These are phyloP conservation scores for Lipomyces sp. DNA, from an alignment of 805 yeast genomes.

Conservation along the genomic window DNA sequence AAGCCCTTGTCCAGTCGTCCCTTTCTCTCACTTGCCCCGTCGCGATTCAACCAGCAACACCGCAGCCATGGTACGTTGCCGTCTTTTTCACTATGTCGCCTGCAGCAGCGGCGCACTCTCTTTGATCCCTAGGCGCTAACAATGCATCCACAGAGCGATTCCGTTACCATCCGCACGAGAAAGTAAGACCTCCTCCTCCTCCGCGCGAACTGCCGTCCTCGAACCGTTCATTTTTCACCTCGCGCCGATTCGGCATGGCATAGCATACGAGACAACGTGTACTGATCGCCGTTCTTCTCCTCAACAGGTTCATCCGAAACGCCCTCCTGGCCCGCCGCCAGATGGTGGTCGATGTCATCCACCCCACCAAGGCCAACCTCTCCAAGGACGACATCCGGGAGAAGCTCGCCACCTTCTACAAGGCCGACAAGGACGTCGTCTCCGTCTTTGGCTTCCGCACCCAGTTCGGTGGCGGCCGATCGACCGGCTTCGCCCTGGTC, in stretches of 20 bases:
- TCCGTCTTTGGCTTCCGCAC: conserved; percentile 99
- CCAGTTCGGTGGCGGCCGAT: conserved; percentile 99
- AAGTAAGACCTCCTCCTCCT: conserved; percentile 42
- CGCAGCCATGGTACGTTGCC: too few species aligned
- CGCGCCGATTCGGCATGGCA: too few species aligned
- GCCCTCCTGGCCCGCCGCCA: conserved; percentile 99
- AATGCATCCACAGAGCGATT: conserved; percentile 53
- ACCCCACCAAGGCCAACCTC: conserved; percentile 99
- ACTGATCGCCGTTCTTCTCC: too few species aligned
- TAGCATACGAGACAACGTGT: too few species aligned
- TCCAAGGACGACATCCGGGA: conserved; percentile 99
- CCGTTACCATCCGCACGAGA: conserved; percentile 99
- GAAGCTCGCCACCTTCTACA: conserved; percentile 82
- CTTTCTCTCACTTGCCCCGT: too few species aligned
- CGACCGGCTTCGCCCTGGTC: conserved; percentile 98
- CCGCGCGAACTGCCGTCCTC: background rate
- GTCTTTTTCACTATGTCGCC: too few species aligned
- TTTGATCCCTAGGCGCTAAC: background rate
- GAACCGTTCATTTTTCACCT: background rate
- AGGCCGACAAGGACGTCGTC: conserved; percentile 87
- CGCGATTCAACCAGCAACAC: too few species aligned
- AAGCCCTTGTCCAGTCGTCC: too few species aligned
- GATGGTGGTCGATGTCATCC: conserved; percentile 98
- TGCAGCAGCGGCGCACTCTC: too few species aligned
- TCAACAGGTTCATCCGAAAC: conserved; percentile 82